Evolutionary conservation across 148 eudicot genomes (phyloP), one percentile per base, ranked within the genome.

Genomic region (Rhododendron molle): DNA sequence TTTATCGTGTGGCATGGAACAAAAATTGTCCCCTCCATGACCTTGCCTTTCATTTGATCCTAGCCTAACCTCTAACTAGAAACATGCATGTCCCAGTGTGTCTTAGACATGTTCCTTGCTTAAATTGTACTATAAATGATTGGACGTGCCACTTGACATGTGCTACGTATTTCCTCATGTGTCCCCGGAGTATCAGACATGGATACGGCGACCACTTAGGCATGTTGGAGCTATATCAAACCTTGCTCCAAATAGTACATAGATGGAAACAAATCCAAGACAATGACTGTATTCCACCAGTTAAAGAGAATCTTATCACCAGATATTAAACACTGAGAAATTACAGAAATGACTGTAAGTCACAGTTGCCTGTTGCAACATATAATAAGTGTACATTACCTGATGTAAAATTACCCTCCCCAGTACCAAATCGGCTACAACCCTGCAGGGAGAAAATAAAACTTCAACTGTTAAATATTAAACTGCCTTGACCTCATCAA

Each of bases 331-430:
- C 30, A 28, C 14, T 28, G 26, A 32, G n/a, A 10, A 40, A 38
- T 44, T 43, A 62, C 18, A 3, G 20, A 58, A 81, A 82, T 4
- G 13, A 65, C 49, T 14, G 34, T 54, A 16, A 54, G 7, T 54
- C 3, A 54, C 60, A 18, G 60, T 65, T 15, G 9, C 6, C 0
- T 3, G 40, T 65, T 34, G 7, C n/a, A 7, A 30, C 79, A 30
- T 73, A 32, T 8, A 83, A 5, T 1, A 54, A 38, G 85, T 69
- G 74, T 10, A 62, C 40, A 83, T 82, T 83, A 87, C 88, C 88
- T 79, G 88, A 80, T n/a, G 80, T 73, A 80, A 79, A 83, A 83
- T 87, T 78, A 69, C 86, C 86, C 32, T 87, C 88, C 56, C 58
- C 80, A 1, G 81, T 76, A 7, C 88, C 88, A 69, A 8, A 78